Evolutionary conservation across 352 stramenopile genomes (phyloP).

Genomic region (Phytophthora agathidicida): DNA sequence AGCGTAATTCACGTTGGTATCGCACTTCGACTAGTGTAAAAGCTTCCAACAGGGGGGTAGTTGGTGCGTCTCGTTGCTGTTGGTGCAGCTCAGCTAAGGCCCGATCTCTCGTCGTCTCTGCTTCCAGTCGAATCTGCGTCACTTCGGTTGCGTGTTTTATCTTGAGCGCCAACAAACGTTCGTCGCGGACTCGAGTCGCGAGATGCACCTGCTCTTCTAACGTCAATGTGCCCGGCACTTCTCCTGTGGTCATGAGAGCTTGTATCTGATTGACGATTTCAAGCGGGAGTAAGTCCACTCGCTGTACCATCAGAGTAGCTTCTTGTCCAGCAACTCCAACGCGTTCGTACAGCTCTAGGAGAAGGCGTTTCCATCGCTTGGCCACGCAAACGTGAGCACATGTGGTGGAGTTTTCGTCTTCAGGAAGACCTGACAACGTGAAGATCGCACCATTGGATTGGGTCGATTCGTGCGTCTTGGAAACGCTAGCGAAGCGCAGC

Average conservation of each 20-base stretch:
- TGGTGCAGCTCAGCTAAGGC: conserved; percentile 28
- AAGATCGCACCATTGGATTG: conserved; percentile 14
- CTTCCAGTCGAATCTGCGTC: conserved; percentile 37
- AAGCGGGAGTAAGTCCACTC: conserved; percentile 43
- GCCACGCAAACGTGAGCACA: neutral
- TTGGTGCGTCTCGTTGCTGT: conserved; percentile 41
- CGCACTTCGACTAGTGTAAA: conserved; percentile 48
- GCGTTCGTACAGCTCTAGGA: conserved; percentile 55
- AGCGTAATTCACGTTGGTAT: conserved; percentile 36
- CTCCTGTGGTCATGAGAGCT: conserved; percentile 55
- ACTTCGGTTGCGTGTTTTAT: conserved; percentile 35
- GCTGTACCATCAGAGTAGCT: conserved; percentile 66
- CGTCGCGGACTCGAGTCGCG: conserved; percentile 62
- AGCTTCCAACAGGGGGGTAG: conserved; percentile 15
- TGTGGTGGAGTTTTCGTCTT: conserved; percentile 10
- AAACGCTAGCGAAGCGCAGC: conserved; percentile 32
- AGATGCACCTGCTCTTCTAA: conserved; percentile 74
- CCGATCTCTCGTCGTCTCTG: conserved; percentile 36
- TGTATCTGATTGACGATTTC: conserved; percentile 50
- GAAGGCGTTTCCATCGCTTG: conserved; percentile 46
- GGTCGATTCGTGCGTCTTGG: neutral
- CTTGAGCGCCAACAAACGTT: conserved; percentile 63
- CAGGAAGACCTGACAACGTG: conserved; percentile 37
- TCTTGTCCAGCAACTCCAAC: conserved; percentile 60
- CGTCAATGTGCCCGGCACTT: conserved; percentile 62